Evolutionary conservation across 2,329 filamentous ascomycete genomes (phyloP).

Genomic region (Curvularia hawaiiensis): DNA sequence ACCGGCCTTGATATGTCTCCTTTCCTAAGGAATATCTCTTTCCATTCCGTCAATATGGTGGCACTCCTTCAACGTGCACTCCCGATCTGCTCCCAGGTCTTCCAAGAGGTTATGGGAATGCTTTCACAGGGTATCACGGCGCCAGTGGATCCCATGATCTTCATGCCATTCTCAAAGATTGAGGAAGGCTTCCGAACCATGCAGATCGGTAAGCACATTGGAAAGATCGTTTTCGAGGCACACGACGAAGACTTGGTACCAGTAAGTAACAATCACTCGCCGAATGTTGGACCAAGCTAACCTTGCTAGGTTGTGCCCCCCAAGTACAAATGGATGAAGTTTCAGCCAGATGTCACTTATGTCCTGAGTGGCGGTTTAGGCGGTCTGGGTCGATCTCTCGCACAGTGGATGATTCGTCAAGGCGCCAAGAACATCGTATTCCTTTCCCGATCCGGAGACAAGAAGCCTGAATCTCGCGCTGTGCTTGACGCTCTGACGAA

Average conservation of each 20-base stretch:
- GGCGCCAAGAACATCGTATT: conserved; percentile 24
- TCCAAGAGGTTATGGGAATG: background rate
- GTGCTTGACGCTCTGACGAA: background rate
- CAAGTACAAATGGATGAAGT: too few species aligned
- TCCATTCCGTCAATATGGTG: conserved; percentile 10
- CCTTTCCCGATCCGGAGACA: conserved; percentile 11
- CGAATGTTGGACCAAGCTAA: too few species aligned
- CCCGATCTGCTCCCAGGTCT: conserved; percentile 9
- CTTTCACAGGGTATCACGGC: background rate
- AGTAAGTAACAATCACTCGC: too few species aligned
- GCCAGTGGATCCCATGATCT: conserved; percentile 9
- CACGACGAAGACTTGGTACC: too few species aligned
- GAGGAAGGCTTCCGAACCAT: conserved; percentile 26
- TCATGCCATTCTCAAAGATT: conserved; percentile 14
- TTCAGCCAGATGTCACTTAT: conserved; percentile 14
- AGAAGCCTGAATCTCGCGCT: background rate
- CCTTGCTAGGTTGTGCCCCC: too few species aligned
- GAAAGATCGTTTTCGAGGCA: conserved; percentile 33
- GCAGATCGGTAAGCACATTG: conserved; percentile 41
- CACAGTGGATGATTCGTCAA: conserved; percentile 16
- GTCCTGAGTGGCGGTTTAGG: conserved; percentile 31
- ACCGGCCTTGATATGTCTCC: conserved; percentile 18
- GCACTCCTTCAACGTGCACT: conserved; percentile 13
- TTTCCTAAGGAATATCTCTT: conserved; percentile 19
- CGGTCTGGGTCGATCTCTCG: conserved; percentile 24